Evolutionary conservation across 495 filamentous ascomycete genomes (phyloP).

Genomic region (Sphaerosporella brunnea): DNA sequence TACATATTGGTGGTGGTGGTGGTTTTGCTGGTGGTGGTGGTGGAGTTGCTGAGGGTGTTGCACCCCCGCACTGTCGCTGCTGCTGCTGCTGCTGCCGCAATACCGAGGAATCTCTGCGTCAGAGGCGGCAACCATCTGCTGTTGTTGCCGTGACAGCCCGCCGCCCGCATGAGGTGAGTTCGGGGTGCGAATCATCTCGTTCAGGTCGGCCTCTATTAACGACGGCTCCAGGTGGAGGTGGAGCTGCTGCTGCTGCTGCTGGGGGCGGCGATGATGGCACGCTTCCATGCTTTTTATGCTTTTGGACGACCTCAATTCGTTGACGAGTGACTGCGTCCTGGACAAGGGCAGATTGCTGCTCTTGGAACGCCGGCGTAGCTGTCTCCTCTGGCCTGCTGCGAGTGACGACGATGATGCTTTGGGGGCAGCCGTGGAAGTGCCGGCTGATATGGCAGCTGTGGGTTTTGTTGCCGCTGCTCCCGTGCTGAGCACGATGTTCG

Average conservation of each 20-base stretch:
- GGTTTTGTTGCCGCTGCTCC: neutral
- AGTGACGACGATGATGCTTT: no score
- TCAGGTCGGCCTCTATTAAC: neutral
- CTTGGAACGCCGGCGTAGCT: no score
- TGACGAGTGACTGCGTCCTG: neutral
- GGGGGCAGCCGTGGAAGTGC: no score
- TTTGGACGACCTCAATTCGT: conserved; percentile 2
- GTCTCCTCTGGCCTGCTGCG: no score
- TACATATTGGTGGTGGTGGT: neutral
- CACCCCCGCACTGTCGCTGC: neutral
- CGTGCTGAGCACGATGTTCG: neutral
- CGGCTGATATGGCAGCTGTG: neutral
- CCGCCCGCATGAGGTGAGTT: no score
- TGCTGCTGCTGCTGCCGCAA: neutral
- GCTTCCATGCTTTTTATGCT: conserved; percentile 5
- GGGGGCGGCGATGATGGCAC: neutral
- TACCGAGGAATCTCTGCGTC: neutral
- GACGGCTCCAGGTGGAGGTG: neutral
- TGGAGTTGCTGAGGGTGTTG: neutral
- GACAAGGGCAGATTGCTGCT: no score
- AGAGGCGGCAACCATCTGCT: neutral
- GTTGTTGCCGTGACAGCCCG: neutral
- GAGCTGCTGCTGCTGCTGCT: no score
- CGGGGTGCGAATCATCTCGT: neutral
- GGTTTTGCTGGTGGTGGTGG: neutral